These are phyloP conservation scores for Huntiella moniliformis DNA, from an alignment of 2,329 filamentous ascomycete genomes.

Conservation along the genomic window DNA sequence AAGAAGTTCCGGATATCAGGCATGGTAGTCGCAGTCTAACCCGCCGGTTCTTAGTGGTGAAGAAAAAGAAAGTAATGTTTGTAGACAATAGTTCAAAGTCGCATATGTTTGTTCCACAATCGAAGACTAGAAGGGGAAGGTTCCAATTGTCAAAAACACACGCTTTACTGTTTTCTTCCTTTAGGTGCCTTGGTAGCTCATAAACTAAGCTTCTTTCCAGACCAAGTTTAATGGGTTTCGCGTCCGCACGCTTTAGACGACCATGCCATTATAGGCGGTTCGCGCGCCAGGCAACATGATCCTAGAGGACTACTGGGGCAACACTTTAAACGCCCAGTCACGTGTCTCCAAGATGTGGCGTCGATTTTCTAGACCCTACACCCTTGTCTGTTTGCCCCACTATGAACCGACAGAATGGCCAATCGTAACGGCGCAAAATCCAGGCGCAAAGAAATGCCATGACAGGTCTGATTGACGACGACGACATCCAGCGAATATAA, in stretches of 20 bases:
- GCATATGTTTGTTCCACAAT: neutral
- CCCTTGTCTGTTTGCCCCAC: no score
- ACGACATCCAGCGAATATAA: no score
- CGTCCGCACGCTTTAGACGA: constrained; percentile 5
- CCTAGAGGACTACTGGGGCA: neutral
- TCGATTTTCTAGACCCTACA: no score
- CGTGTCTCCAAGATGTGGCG: neutral
- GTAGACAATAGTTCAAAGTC: neutral
- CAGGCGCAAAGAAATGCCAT: no score
- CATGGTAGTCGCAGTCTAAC: constrained; percentile 1
- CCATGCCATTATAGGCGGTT: neutral
- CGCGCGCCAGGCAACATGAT: constrained; percentile 1
- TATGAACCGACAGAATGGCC: no score
- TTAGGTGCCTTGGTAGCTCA: no score
- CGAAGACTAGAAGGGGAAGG: neutral
- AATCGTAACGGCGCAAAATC: no score
- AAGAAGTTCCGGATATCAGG: constrained; percentile 86
- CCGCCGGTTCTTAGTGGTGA: neutral
- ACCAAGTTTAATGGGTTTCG: constrained; percentile 9
- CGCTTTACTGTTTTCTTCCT: no score
- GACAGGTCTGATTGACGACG: no score
- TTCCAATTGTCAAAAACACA: no score
- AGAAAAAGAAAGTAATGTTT: neutral
- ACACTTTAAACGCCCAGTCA: constrained; percentile 8
- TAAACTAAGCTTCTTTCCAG: neutral